phyloP scores from a whole-genome alignment of 306 rosid genomes.

The Vicia sativa region DNA sequence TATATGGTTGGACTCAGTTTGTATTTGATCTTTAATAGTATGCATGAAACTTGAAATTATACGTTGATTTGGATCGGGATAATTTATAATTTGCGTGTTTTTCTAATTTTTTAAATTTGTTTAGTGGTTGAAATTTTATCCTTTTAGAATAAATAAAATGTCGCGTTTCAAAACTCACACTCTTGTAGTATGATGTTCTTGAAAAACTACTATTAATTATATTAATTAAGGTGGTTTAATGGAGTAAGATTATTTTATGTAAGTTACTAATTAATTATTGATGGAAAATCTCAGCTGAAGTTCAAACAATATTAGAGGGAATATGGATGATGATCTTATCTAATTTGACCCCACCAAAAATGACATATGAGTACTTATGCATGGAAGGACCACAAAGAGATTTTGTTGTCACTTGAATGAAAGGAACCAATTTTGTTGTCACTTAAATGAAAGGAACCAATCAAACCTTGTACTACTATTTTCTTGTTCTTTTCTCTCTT shows the following conservation, averaged over 20 bases:
- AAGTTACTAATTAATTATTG: no score
- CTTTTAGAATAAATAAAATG: no score
- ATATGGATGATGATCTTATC: background rate
- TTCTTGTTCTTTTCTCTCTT: background rate
- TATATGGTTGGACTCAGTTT: slow-evolving; percentile 9
- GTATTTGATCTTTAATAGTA: slow-evolving; percentile 13
- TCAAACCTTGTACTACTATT: background rate
- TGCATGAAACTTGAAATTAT: background rate
- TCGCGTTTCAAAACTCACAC: no score
- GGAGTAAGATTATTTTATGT: no score
- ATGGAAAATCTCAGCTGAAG: no score
- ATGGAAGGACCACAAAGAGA: slow-evolving; percentile 6
- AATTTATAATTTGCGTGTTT: no score
- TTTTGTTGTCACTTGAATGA: slow-evolving; percentile 8
- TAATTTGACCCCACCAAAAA: background rate
- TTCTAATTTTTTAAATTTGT: no score
- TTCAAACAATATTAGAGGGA: background rate
- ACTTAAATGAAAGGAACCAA: background rate
- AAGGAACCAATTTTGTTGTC: slow-evolving; percentile 17
- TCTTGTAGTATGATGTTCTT: no score
- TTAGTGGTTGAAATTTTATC: no score
- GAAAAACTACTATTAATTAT: no score
- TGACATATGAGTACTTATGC: background rate
- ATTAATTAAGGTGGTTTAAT: no score
- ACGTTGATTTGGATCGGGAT: background rate